phyloP scores from a whole-genome alignment of 148 eudicot genomes.

The Euryodendron excelsum region DNA sequence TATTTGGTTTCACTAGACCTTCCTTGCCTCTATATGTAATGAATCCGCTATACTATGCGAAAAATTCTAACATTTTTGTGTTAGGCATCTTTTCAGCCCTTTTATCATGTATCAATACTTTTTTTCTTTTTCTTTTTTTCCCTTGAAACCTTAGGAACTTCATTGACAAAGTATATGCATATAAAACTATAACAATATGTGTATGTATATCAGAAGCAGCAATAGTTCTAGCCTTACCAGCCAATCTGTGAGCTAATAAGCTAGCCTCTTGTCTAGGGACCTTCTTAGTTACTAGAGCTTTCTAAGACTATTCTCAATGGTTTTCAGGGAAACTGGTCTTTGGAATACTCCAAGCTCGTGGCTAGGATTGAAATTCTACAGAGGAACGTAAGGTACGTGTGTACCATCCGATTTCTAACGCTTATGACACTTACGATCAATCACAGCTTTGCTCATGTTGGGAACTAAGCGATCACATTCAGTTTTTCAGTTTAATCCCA shows the following conservation, averaged over 20 bases:
- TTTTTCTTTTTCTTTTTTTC: not conserved
- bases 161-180: not conserved
- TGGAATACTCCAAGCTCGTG: constrained; percentile 63
- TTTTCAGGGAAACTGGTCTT: constrained; percentile 46
- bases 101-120: too few species aligned
- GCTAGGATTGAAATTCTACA: constrained; percentile 67
- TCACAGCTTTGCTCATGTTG: not conserved
- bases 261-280: not conserved
- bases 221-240: not conserved
- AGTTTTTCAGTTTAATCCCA: too few species aligned
- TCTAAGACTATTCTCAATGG: not conserved
- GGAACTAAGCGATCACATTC: too few species aligned
- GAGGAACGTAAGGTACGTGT: constrained; percentile 69
- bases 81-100: too few species aligned
- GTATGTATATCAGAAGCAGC: not conserved
- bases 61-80: too few species aligned
- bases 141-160: not conserved
- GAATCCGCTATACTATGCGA: too few species aligned
- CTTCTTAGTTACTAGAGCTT: not conserved
- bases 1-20: constrained; percentile 5
- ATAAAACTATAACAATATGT: too few species aligned
- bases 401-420: not conserved
- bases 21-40: not conserved
- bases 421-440: not conserved
- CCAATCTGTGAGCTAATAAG: too few species aligned